phyloP scores from a whole-genome alignment of 2,329 filamentous ascomycete genomes.

The Purpureocillium lavendulum region DNA sequence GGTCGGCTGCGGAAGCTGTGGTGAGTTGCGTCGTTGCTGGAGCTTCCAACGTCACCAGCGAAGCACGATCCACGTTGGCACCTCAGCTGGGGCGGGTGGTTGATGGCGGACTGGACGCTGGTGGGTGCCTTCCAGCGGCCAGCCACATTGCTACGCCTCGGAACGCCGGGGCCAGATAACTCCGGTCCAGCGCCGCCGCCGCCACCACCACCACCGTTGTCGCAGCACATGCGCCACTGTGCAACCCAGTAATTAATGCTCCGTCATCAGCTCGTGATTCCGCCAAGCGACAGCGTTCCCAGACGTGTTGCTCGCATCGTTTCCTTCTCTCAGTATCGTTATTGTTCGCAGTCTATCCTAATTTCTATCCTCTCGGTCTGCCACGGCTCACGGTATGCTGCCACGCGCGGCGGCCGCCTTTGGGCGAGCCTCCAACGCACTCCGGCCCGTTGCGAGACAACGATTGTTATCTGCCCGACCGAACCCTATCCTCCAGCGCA shows the following conservation, averaged over 20 bases:
- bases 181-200: constrained; percentile 17
- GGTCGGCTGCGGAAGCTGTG: constrained; percentile 22
- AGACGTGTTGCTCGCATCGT: no score
- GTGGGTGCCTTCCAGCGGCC: no score
- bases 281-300: no score
- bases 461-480: constrained; percentile 13
- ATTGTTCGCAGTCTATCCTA: not conserved
- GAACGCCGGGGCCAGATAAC: constrained; percentile 17
- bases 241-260: no score
- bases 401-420: constrained; percentile 13
- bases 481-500: constrained; percentile 12
- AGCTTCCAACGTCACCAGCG: constrained; percentile 22
- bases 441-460: constrained; percentile 10
- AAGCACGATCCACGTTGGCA: constrained; percentile 1
- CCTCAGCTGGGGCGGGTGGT: not conserved
- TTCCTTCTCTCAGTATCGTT: no score
- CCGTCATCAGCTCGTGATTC: no score
- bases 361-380: not conserved
- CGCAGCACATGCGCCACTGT: no score
- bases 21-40: constrained; percentile 11
- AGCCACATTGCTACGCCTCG: constrained; percentile 8
- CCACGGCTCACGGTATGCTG: constrained; percentile 9
- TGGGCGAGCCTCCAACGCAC: constrained; percentile 11
- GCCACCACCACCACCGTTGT: constrained; percentile 10
- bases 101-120: no score